Base-by-base conservation (phyloP, 2,329 filamentous ascomycete genomes). In the Fusarium cyanostomum region DNA sequence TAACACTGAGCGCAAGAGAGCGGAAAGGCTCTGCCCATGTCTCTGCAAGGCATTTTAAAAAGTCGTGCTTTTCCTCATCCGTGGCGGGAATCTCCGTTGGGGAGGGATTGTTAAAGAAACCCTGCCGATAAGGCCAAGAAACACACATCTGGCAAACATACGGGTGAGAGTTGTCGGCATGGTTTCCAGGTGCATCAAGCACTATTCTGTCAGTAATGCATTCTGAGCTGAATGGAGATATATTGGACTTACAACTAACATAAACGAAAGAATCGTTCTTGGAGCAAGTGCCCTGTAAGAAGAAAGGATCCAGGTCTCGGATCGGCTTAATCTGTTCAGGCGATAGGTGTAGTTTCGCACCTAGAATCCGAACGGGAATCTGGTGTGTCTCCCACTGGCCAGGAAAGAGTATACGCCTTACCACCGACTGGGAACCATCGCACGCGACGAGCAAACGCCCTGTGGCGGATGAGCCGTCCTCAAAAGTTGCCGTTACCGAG, bases 201-300 rank as follows among this genome's bases (percentile, higher is more conserved):
- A 84, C 79, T 84, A 51, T 1, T 0, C 10, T 0, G 9, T 31
- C 41, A 61, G 11, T 10, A 46, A 0, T 33, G 33, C 11, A 27
- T 26, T 6, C 1, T 2, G 5, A 2, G 2, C 5, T 9, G 0
- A n/a, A n/a, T 13, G 5, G 3, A 5, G 4, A 2, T 7, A 31
- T 9, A 1, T 33, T 12, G 1, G 7, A 68, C 78, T 55, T 64
- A 83, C 81, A 73, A 48, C 82, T 84, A 54, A 85, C 81, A 66
- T 82, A 87, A 15, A 84, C 68, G 66, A 82, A 87, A 0, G 78
- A 77, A 37, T 83, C 77, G 5, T 83, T 81, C 24, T 76, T 71
- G 0, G 84, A 83, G 33, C 85, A 79, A 1, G 79, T 78, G 0
- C 84, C 84, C 46, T 86, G 84, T 16, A 86, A 77, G 45, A 86